These are phyloP conservation scores for Achlya hypogyna DNA, from an alignment of 352 stramenopile genomes.

Conservation along the genomic window DNA sequence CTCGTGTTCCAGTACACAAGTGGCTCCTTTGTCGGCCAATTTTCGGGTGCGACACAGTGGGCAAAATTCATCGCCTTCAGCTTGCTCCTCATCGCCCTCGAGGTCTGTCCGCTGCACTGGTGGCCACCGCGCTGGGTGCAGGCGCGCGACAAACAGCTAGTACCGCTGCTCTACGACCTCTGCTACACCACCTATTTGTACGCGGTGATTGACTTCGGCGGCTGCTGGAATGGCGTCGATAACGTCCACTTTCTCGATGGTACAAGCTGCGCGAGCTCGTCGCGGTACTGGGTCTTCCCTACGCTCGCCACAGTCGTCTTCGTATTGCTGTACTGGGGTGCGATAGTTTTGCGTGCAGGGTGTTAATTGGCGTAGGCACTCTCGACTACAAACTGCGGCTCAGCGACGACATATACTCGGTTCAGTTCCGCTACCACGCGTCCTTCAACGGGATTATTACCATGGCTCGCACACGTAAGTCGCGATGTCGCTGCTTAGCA, in stretches of 20 bases:
- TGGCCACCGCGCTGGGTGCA: background rate
- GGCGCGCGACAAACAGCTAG: background rate
- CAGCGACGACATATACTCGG: slow-evolving; percentile 10
- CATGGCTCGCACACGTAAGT: background rate
- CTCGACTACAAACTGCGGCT: slow-evolving; percentile 17
- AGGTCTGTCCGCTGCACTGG: background rate
- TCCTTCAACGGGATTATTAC: slow-evolving; percentile 14
- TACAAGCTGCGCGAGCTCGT: background rate
- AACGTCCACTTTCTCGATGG: background rate
- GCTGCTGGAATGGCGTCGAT: slow-evolving; percentile 6
- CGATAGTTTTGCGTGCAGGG: background rate
- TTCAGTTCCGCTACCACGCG: slow-evolving; percentile 17
- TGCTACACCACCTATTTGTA: background rate
- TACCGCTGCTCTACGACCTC: slow-evolving; percentile 10
- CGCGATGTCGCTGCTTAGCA: too few species aligned
- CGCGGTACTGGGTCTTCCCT: background rate
- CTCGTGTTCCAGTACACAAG: background rate
- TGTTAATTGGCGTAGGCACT: slow-evolving; percentile 2
- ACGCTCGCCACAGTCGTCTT: background rate
- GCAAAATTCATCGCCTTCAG: background rate
- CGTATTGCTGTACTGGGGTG: background rate
- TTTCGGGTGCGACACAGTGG: background rate
- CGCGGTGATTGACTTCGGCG: slow-evolving; percentile 7
- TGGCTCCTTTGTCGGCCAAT: background rate
- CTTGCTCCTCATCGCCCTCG: background rate